A percentile compares a stretch with the other conserved stretches of the same genome.
phyloP scores from a whole-genome alignment of 2,329 filamentous ascomycete species.

The Ascochyta fabae region DNA sequence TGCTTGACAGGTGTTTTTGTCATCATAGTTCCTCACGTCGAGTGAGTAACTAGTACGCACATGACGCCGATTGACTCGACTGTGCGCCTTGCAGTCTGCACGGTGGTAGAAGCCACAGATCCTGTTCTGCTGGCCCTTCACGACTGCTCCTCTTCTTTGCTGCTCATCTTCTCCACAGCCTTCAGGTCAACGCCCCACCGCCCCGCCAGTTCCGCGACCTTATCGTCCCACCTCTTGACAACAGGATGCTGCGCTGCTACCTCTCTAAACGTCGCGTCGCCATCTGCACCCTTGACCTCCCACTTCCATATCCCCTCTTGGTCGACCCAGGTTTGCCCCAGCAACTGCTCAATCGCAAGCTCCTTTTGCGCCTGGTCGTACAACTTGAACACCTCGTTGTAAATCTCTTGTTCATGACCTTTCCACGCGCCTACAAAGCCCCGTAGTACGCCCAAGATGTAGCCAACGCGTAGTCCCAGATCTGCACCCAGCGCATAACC shows the following conservation, averaged over 20 bases:
- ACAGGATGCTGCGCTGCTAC: conserved; percentile 72
- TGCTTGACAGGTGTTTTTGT: background rate
- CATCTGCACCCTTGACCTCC: conserved; percentile 53
- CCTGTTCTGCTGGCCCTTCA: background rate
- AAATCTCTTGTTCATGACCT: conserved; percentile 31
- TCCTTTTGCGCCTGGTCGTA: conserved; percentile 61
- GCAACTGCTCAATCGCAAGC: conserved; percentile 67
- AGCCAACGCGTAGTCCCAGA: conserved; percentile 76
- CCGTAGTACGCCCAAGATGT: conserved; percentile 77
- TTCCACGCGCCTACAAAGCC: conserved; percentile 65
- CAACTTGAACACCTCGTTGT: conserved; percentile 37
- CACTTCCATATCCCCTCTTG: conserved; percentile 76
- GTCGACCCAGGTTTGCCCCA: conserved; percentile 70
- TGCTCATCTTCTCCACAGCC: conserved; percentile 46
- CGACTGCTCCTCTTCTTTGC: conserved; percentile 43
- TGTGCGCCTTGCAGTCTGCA: background rate
- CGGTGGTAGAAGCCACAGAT: background rate
- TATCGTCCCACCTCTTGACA: conserved; percentile 65
- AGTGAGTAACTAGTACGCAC: background rate
- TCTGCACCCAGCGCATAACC: conserved; percentile 85
- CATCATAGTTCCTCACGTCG: background rate
- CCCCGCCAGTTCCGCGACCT: conserved; percentile 52
- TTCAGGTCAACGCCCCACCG: conserved; percentile 51
- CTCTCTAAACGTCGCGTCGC: conserved; percentile 46
- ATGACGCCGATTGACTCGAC: background rate